phyloP scores from a whole-genome alignment of 2,329 filamentous ascomycete genomes.

The Coniochaeta sp. region DNA sequence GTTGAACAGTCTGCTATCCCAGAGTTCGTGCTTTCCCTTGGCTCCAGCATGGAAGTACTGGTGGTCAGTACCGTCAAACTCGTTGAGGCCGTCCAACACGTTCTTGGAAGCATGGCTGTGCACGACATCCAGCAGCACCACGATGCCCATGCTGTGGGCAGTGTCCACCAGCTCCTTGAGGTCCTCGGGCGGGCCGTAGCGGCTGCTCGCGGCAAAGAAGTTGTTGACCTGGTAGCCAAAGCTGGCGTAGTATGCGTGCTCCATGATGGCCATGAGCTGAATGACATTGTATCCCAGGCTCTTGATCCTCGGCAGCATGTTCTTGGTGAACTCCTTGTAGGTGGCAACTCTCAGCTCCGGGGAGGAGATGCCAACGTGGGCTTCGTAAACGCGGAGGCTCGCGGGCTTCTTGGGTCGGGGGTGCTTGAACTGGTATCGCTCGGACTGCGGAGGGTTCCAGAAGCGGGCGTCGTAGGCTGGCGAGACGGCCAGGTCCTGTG shows the following conservation, averaged over 20 bases:
- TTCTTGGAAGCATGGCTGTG: constrained; percentile 99
- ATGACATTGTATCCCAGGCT: constrained; percentile 93
- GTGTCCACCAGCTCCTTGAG: constrained; percentile 95
- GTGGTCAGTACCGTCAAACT: constrained; percentile 92
- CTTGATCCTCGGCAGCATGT: constrained; percentile 90
- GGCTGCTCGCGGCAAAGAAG: constrained; percentile 95
- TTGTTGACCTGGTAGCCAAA: constrained; percentile 99
- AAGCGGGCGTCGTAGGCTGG: constrained; percentile 92
- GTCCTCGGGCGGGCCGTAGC: constrained; percentile 89
- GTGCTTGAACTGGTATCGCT: constrained; percentile 82
- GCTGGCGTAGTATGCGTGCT: constrained; percentile 98
- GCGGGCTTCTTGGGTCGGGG: constrained; percentile 71
- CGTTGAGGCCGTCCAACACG: constrained; percentile 86
- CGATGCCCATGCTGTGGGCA: constrained; percentile 83
- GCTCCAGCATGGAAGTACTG: constrained; percentile 88
- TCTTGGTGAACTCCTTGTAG: constrained; percentile 94
- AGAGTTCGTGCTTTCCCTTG: constrained; percentile 83
- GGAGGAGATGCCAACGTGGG: constrained; percentile 96
- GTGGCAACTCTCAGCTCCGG: constrained; percentile 83
- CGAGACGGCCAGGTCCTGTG: constrained; percentile 83
- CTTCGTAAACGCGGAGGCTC: constrained; percentile 92
- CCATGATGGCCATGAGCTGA: constrained; percentile 98
- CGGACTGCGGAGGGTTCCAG: constrained; percentile 80
- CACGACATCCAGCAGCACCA: constrained; percentile 88
- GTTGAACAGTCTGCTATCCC: constrained; percentile 97